Percentiles rank a stretch among this genome's conserved stretches.
These are phyloP conservation scores for Ophiocordyceps camponoti-rufipedis DNA, from an alignment of 2,329 filamentous ascomycete species.

Conservation along the genomic window DNA sequence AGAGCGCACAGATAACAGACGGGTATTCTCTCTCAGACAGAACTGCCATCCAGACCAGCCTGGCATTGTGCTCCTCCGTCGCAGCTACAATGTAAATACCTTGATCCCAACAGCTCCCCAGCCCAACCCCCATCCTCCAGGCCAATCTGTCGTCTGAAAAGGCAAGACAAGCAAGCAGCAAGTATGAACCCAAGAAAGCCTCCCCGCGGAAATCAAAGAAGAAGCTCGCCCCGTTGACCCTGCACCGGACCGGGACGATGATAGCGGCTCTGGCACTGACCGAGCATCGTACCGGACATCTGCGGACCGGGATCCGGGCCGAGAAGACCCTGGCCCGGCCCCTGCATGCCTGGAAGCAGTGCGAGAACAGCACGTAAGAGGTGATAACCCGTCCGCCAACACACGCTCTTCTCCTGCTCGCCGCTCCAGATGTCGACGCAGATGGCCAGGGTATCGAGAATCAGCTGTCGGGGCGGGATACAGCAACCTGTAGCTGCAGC, in stretches of 20 bases:
- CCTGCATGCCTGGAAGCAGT: constrained; percentile 1
- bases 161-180: no score
- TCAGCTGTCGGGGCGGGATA: constrained; percentile 16
- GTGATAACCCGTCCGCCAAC: constrained; percentile 16
- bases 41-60: no score
- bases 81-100: no score
- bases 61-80: no score
- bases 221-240: neutral
- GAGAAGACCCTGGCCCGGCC: neutral
- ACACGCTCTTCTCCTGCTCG: constrained; percentile 16
- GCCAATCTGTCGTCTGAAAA: no score
- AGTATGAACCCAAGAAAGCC: no score
- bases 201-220: neutral
- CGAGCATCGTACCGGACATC: neutral
- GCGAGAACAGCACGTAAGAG: constrained; percentile 9
- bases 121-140: no score
- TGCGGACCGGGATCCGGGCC: neutral
- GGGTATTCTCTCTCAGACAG: no score
- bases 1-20: no score
- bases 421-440: constrained; percentile 17
- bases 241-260: neutral
- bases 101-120: no score
- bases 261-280: neutral
- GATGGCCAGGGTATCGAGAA: constrained; percentile 14
- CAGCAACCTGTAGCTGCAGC: constrained; percentile 9